Evolutionary conservation across 1,284 basidiomycete genomes (phyloP).

Genomic region (Cutaneotrichosporon sp.): DNA sequence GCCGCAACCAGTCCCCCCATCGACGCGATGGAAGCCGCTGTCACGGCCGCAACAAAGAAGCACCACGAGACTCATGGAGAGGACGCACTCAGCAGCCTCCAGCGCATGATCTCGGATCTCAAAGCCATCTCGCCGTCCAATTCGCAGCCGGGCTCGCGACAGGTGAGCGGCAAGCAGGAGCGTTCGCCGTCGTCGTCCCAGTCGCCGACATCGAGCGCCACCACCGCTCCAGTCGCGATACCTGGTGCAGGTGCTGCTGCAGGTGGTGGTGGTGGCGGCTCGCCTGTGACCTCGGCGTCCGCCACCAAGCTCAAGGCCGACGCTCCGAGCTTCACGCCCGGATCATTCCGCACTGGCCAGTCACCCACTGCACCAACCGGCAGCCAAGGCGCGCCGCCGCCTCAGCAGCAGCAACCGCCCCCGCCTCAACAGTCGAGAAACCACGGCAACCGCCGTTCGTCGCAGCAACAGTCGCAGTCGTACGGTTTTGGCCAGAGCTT

Average conservation of each 20-base stretch:
- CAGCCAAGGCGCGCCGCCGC: not conserved
- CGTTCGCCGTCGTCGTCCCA: conserved; percentile 1
- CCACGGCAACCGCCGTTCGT: conserved; percentile 1
- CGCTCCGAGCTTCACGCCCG: conserved; percentile 45
- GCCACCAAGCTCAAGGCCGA: conserved; percentile 45
- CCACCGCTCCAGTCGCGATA: conserved; percentile 12
- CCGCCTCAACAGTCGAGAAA: not conserved
- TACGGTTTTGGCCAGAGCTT: conserved; percentile 4
- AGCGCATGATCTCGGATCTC: conserved; percentile 46
- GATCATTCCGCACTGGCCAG: conserved; percentile 12
- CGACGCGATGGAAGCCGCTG: conserved; percentile 40
- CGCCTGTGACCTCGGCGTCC: conserved; percentile 2
- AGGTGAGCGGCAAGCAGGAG: conserved; percentile 20
- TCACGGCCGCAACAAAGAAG: conserved; percentile 38
- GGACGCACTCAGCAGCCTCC: conserved; percentile 37
- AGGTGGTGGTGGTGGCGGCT: too few relatives aligned
- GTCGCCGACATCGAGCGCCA: not conserved
- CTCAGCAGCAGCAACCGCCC: conserved; percentile 7
- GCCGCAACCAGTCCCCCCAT: conserved; percentile 28
- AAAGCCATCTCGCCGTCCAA: conserved; percentile 31
- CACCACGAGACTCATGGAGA: conserved; percentile 26
- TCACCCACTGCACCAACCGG: conserved; percentile 11
- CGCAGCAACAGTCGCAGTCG: conserved; percentile 15
- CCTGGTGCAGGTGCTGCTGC: too few relatives aligned
- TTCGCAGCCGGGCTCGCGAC: conserved; percentile 19